Conservation (phyloP, 495 filamentous ascomycete genomes). For the Daldinia concentrica region DNA sequence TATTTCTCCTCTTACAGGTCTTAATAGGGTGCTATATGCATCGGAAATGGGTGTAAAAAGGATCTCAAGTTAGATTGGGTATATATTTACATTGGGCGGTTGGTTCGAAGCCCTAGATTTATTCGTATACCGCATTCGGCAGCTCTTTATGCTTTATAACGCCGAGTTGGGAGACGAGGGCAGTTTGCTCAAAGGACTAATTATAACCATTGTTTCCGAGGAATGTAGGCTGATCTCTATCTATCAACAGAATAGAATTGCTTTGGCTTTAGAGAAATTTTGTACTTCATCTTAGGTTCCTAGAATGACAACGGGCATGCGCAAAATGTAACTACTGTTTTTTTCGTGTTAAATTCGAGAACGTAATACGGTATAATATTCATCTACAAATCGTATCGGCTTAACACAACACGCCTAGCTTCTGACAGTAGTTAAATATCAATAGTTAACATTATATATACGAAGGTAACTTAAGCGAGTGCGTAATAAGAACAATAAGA, state of each 20-base stretch:
- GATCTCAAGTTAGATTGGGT: neutral
- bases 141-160: neutral
- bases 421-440: too few species aligned
- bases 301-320: neutral
- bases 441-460: too few species aligned
- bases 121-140: constrained; percentile 26
- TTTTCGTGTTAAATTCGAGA: too few species aligned
- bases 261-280: neutral
- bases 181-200: constrained; percentile 3
- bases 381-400: too few species aligned
- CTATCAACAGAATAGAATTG: neutral
- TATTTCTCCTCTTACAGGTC: too few species aligned
- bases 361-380: too few species aligned
- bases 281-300: too few species aligned
- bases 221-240: neutral
- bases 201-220: neutral
- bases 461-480: too few species aligned
- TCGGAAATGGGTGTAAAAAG: neutral
- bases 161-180: neutral
- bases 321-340: neutral
- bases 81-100: neutral
- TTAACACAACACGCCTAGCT: too few species aligned
- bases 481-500: neutral
- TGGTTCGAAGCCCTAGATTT: neutral
- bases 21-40: too few species aligned